Base-by-base conservation (phyloP, 805 yeast species). In the Saturnispora kantuleensis region DNA sequence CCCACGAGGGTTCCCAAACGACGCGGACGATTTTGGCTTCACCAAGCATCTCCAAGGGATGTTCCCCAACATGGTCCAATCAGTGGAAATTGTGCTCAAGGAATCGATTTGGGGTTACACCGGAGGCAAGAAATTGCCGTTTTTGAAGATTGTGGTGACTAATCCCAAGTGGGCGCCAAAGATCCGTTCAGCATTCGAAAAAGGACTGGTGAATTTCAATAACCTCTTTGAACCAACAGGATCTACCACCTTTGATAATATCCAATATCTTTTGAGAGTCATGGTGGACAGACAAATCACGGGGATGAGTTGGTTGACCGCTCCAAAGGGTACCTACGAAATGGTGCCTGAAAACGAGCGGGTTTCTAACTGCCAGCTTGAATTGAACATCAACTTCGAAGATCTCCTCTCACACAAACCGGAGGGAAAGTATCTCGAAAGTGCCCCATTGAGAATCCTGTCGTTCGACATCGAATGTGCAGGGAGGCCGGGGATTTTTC, bases 391-490 rank as follows among this genome's bases (percentile, higher is more conserved):
- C 11, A 71, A 81, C 56, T 88, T 78, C 56, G 65, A 65, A 29
- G 81, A 86, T 51, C 61, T 93, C 42, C 60, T 85, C 0, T 72
- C 95, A 1, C 97, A 87, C 60, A 73, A 87, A 1, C 74, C 96
- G 0, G 97, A 90, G 58, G 97, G 96, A 4, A 88, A 89, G 49
- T 94, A 94, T 89, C 74, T 87, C 31, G 82, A 79, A 52, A 81
- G 84, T 67, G 97, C 98, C 1, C 98, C 98, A 0, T 70, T 93
- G 48, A 81, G 99, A 56, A 80, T 93, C 40, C 68, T 93, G 52
- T 88, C 97, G 10, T 90, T 93, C 62, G 99, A 93, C 71, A 93
- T 93, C 49, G 99, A 93, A 64, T 93, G 99, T 73, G 93, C 98
- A 3, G 98, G 98, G 38, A 77, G 99, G 64, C 84, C 86, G 52